These are phyloP conservation scores for Trichoderma citrinoviride DNA, from an alignment of 2,329 filamentous ascomycete genomes.

Conservation along the genomic window DNA sequence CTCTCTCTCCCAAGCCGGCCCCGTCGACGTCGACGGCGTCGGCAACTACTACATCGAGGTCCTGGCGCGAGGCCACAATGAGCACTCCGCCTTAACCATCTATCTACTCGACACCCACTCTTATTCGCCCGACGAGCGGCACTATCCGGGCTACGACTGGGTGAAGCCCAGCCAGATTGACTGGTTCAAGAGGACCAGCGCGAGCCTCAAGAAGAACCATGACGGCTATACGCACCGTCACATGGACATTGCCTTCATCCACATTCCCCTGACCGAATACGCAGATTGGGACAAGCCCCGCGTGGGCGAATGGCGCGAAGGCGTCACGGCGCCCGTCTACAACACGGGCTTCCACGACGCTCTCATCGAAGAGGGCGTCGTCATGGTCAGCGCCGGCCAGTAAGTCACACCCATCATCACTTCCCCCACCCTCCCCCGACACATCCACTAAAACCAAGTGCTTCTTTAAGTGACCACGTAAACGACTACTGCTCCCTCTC, in stretches of 20 bases:
- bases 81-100: conserved; percentile 89
- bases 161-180: conserved; percentile 89
- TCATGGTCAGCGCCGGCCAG: conserved; percentile 90
- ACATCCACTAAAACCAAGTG: background rate
- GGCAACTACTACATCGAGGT: conserved; percentile 96
- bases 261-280: conserved; percentile 94
- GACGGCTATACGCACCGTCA: conserved; percentile 85
- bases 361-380: conserved; percentile 77
- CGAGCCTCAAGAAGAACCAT: conserved; percentile 72
- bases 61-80: conserved; percentile 71
- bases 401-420: conserved; percentile 45
- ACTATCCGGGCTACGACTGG: conserved; percentile 96
- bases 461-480: conserved; percentile 69
- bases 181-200: conserved; percentile 84
- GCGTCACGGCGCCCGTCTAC: conserved; percentile 80
- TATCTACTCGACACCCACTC: conserved; percentile 93
- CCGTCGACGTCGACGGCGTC: conserved; percentile 79
- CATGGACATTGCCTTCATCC: conserved; percentile 95
- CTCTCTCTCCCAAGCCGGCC: conserved; percentile 81
- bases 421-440: background rate
- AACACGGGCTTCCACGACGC: conserved; percentile 94
- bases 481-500: conserved; percentile 93
- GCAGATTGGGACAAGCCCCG: conserved; percentile 57
- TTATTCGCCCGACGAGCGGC: conserved; percentile 84
- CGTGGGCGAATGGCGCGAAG: conserved; percentile 72